Percentiles rank a stretch among this genome's conserved stretches.
These are phyloP conservation scores for Berkeleyomyces basicola DNA, from an alignment of 2,329 filamentous ascomycete species.

Conservation along the genomic window DNA sequence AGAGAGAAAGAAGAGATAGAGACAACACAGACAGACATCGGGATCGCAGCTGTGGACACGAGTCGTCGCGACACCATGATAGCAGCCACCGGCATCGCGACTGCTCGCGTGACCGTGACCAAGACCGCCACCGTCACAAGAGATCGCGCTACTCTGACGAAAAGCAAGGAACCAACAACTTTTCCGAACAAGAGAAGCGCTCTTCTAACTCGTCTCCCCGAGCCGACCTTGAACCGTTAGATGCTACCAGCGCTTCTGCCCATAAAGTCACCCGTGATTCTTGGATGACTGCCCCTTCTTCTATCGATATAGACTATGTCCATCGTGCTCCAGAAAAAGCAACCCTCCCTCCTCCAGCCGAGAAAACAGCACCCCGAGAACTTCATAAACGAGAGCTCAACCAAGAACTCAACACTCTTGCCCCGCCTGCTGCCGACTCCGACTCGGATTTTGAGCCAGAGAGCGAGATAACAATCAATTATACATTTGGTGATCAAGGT, in stretches of 20 bases:
- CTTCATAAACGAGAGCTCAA: conserved; percentile 76
- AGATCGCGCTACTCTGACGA: conserved; percentile 9
- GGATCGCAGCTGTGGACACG: conserved; percentile 25
- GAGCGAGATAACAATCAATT: conserved; percentile 43
- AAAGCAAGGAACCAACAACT: not conserved
- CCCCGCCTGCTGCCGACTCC: conserved; percentile 20
- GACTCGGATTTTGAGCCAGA: conserved; percentile 35
- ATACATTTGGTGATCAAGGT: conserved; percentile 76
- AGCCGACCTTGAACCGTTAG: not conserved
- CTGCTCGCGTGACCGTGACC: conserved; percentile 20
- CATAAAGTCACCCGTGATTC: conserved; percentile 42
- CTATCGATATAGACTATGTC: conserved; percentile 70
- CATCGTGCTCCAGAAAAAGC: conserved; percentile 42
- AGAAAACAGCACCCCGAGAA: conserved; percentile 46
- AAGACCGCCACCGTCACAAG: conserved; percentile 18
- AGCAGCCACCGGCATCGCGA: not conserved
- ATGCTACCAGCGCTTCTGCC: conserved; percentile 27
- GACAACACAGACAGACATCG: conserved; percentile 1
- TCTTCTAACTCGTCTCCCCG: not conserved
- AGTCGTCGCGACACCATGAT: not conserved
- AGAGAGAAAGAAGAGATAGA: not conserved
- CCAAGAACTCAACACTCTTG: conserved; percentile 38
- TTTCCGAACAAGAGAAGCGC: not conserved
- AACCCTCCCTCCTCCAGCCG: conserved; percentile 32
- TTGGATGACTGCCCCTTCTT: conserved; percentile 87